Evolutionary conservation across 805 yeast genomes (phyloP).

Genomic region (Ascoidea rubescens): DNA sequence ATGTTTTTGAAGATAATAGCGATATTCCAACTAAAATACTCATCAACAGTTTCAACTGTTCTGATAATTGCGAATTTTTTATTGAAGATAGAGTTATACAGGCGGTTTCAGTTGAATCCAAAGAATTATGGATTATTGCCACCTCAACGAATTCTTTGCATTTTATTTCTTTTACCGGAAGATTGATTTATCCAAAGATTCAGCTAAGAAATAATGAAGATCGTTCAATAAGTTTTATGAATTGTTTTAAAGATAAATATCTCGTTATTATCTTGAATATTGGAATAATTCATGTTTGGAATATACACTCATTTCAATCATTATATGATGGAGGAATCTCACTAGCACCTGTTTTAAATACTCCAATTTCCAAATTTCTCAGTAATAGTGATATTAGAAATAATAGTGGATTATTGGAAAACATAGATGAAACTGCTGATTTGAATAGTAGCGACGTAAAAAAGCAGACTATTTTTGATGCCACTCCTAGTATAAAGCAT

Average conservation of each 20-base stretch:
- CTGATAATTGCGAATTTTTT: conserved; percentile 26
- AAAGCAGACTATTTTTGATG: conserved; percentile 12
- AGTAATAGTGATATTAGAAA: too few relatives aligned
- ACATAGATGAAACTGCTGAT: conserved; percentile 13
- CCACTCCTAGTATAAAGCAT: conserved; percentile 9
- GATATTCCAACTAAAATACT: conserved; percentile 20
- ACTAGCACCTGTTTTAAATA: conserved; percentile 37
- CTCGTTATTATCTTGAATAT: conserved; percentile 38
- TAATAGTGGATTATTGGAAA: too few relatives aligned
- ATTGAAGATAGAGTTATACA: conserved; percentile 23
- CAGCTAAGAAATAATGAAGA: conserved; percentile 18
- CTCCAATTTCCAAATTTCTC: not conserved
- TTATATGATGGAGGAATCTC: conserved; percentile 31
- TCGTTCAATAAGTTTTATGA: conserved; percentile 33
- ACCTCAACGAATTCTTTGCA: conserved; percentile 26
- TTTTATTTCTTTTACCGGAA: conserved; percentile 19
- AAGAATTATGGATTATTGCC: conserved; percentile 30
- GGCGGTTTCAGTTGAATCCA: conserved; percentile 30
- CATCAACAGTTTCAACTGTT: conserved; percentile 22
- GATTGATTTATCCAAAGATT: conserved; percentile 22
- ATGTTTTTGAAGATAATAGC: conserved; percentile 17
- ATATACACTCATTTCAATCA: conserved; percentile 21
- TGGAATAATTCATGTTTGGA: conserved; percentile 40
- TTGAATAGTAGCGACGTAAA: conserved; percentile 14
- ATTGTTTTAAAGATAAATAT: conserved; percentile 22